Evolutionary conservation across 345 rosid genomes (phyloP).

Genomic region (Clausena lansium): DNA sequence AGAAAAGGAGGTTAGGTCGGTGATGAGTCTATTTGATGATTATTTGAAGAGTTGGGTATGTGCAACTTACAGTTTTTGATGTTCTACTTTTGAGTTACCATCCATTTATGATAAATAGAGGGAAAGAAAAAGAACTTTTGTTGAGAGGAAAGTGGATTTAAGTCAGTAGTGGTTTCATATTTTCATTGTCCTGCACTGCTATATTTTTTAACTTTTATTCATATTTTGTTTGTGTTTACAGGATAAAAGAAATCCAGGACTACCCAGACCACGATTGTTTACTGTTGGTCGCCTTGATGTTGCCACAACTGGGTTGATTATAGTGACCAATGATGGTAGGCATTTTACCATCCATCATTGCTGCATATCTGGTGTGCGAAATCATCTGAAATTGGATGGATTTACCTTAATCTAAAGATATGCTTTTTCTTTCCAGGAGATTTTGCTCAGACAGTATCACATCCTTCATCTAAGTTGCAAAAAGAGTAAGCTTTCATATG

Average conservation of each 20-base stretch:
- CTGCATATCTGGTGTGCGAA: not conserved
- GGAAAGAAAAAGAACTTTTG: not conserved
- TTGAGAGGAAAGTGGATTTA: not conserved
- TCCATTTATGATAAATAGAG: not conserved
- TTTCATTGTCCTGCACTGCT: not conserved
- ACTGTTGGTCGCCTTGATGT: slow-evolving; percentile 98
- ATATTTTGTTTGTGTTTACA: slow-evolving; percentile 24
- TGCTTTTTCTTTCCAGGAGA: slow-evolving; percentile 53
- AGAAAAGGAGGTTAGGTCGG: slow-evolving; percentile 71
- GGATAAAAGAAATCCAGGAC: slow-evolving; percentile 68
- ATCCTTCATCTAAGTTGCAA: slow-evolving; percentile 78
- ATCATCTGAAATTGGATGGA: slow-evolving; percentile 2
- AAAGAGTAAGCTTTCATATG: slow-evolving; percentile 64
- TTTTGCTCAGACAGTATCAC: slow-evolving; percentile 82
- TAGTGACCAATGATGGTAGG: slow-evolving; percentile 90
- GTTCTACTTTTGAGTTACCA: not conserved
- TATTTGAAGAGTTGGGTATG: slow-evolving; percentile 73
- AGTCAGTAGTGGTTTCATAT: not conserved
- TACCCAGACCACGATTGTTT: slow-evolving; percentile 81
- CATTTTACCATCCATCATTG: not conserved
- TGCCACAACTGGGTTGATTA: slow-evolving; percentile 82
- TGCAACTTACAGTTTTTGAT: slow-evolving; percentile 3
- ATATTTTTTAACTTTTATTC: not conserved
- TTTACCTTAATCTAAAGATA: slow-evolving; percentile 1
- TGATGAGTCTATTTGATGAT: slow-evolving; percentile 66